A percentile compares a stretch with the other conserved stretches of the same genome.
Evolutionary conservation across 805 yeast genomes (phyloP).

Genomic region (Ogataea siamensis): DNA sequence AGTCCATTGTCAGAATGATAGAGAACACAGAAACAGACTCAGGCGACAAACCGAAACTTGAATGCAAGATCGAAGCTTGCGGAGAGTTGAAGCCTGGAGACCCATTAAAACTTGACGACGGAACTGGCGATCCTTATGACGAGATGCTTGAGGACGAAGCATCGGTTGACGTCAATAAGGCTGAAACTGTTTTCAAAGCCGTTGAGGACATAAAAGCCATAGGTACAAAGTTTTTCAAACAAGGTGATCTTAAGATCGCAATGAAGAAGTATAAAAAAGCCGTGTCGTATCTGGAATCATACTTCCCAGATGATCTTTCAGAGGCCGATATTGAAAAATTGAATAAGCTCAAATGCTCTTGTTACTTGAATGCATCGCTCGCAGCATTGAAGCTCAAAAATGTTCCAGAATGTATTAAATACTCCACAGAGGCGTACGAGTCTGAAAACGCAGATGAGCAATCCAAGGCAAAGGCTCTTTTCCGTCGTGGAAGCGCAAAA

Average conservation of each 20-base stretch:
- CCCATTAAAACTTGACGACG: conserved; percentile 56
- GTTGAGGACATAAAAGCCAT: conserved; percentile 65
- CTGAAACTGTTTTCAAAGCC: conserved; percentile 68
- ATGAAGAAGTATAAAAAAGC: conserved; percentile 73
- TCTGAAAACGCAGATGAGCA: conserved; percentile 57
- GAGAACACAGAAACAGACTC: conserved; percentile 68
- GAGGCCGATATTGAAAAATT: conserved; percentile 51
- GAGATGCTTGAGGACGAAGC: conserved; percentile 74
- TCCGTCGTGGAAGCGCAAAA: conserved; percentile 80
- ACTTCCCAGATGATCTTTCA: conserved; percentile 66
- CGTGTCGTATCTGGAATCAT: conserved; percentile 63
- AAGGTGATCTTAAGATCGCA: conserved; percentile 55
- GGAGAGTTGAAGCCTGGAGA: conserved; percentile 71
- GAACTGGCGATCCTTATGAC: conserved; percentile 82
- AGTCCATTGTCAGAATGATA: conserved; percentile 71
- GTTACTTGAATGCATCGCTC: conserved; percentile 71
- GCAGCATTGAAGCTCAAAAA: conserved; percentile 64
- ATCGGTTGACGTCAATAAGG: conserved; percentile 53
- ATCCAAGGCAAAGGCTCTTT: conserved; percentile 79
- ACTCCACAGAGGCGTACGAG: conserved; percentile 66
- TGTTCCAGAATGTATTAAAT: conserved; percentile 51
- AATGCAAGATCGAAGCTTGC: conserved; percentile 72
- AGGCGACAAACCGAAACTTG: conserved; percentile 68
- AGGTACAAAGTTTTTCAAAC: conserved; percentile 75
- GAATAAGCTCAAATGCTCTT: conserved; percentile 57